Base-by-base conservation (phyloP, 805 yeast species). In the Candida mattraensis region DNA sequence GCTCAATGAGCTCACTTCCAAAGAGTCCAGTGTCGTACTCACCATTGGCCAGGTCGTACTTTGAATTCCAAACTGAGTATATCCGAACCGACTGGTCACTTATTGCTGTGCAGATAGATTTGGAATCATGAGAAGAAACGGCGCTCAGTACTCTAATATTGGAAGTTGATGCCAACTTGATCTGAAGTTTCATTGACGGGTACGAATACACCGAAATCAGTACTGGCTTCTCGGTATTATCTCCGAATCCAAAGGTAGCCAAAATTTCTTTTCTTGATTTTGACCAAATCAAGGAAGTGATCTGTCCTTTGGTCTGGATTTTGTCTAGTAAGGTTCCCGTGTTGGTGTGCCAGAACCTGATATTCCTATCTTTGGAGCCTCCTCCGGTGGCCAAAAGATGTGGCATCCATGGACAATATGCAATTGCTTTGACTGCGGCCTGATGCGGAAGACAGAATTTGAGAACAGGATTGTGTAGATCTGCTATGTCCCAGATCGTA, bases 371-470 rank as follows among this genome's bases (percentile, higher is more conserved):
- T 48, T 78, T 80, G 14, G 82, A 76, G 0, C 97, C 97, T 3
- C 93, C 96, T 0, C 97, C 97, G 0, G 96, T 87, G 1, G 91
- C 96, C 22, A 89, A 57, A 7, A 89, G 61, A 2, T 83, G 70
- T 10, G 77, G 77, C 13, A 87, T 72, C 96, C 96, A 88, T 0
- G 97, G 97, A 54, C 96, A 89, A 50, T 76, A 89, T 3, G 91
- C 83, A 28, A 89, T 66, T 0, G 96, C 97, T 50, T 88, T 88
- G 0, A 89, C 89, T 0, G 97, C 97, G 1, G 96, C 95, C 3
- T 67, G 63, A 51, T 89, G 97, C 1, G 70, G 75, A 33, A 88
- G 63, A 7, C 60, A 54, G 52, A 69, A 76, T 41, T 63, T 59
- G 30, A 74, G 48, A 15, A 36, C 50, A 7, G 91, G 83, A 0